Conservation (phyloP, 2,329 filamentous ascomycete species). For the Fusarium veterinarium region DNA sequence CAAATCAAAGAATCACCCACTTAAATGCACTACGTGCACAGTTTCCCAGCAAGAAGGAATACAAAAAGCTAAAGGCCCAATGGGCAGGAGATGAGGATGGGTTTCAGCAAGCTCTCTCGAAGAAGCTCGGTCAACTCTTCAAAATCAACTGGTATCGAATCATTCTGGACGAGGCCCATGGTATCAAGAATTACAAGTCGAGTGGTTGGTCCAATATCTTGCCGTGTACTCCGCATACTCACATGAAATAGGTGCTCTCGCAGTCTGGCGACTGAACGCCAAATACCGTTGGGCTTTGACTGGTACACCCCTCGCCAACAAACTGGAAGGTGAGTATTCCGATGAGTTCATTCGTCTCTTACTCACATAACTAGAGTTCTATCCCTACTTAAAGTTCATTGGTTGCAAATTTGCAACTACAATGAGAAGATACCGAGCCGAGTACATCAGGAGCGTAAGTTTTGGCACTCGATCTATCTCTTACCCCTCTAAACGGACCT, state of each 20-base stretch:
- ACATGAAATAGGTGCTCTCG: slow-evolving; percentile 23
- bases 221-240: rapidly evolving
- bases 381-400: slow-evolving; percentile 50
- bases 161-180: slow-evolving; percentile 68
- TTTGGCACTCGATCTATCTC: rapidly evolving
- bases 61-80: not conserved
- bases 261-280: slow-evolving; percentile 42
- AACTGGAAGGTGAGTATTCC: slow-evolving; percentile 40
- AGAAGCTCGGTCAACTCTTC: slow-evolving; percentile 47
- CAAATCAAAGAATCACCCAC: not conserved
- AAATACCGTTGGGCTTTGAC: slow-evolving; percentile 52
- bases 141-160: slow-evolving; percentile 60
- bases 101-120: slow-evolving; percentile 52
- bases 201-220: slow-evolving; percentile 34
- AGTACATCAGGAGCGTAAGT: slow-evolving; percentile 23
- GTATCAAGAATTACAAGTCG: slow-evolving; percentile 61
- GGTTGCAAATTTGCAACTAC: slow-evolving; percentile 26
- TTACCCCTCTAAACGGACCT: not conserved
- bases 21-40: not conserved
- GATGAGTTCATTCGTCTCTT: rapidly evolving
- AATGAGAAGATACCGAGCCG: slow-evolving; percentile 5
- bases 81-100: not conserved
- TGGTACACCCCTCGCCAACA: slow-evolving; percentile 53
- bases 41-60: not conserved
- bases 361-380: slow-evolving; percentile 47